These are phyloP conservation scores for Aspergillus conjunctus DNA, from an alignment of 495 filamentous ascomycete species.

Conservation along the genomic window DNA sequence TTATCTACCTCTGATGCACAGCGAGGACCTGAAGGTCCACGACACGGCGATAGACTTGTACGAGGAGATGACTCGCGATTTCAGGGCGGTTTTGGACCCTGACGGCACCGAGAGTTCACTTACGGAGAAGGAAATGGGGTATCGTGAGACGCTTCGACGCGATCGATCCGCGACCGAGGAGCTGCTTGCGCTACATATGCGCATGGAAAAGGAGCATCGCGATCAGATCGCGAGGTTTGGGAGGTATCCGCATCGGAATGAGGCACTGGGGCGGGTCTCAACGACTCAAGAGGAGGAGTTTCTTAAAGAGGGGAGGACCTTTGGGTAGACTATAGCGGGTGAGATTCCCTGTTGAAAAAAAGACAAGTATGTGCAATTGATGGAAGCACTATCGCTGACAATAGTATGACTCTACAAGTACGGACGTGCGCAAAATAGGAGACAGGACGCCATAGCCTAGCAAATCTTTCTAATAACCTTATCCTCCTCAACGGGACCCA, in stretches of 20 bases:
- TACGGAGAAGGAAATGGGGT: neutral
- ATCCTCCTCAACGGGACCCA: neutral
- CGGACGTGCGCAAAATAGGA: too few relatives aligned
- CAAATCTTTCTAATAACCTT: neutral
- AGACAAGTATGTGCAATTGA: too few relatives aligned
- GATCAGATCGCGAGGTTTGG: slow-evolving; percentile 16
- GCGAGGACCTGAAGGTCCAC: slow-evolving; percentile 32
- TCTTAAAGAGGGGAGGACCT: slow-evolving; percentile 10
- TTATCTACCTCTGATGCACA: slow-evolving; percentile 39
- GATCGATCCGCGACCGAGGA: neutral
- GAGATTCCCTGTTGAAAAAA: too few relatives aligned
- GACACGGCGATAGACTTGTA: slow-evolving; percentile 27
- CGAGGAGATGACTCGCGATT: slow-evolving; percentile 18
- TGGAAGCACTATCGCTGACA: too few relatives aligned
- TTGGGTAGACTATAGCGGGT: neutral
- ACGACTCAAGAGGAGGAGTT: slow-evolving; percentile 17
- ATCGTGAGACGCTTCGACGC: neutral
- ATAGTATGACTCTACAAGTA: too few relatives aligned
- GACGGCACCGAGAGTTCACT: neutral
- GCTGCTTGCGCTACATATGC: neutral
- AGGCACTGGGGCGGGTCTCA: slow-evolving; percentile 1
- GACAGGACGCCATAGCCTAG: neutral
- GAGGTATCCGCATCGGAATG: slow-evolving; percentile 19
- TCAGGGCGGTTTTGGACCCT: neutral
- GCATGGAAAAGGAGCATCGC: slow-evolving; percentile 14